A percentile compares a stretch with the other conserved stretches of the same genome.
Conservation (phyloP, 106 monocot genomes). For the Vanilla planifolia region DNA sequence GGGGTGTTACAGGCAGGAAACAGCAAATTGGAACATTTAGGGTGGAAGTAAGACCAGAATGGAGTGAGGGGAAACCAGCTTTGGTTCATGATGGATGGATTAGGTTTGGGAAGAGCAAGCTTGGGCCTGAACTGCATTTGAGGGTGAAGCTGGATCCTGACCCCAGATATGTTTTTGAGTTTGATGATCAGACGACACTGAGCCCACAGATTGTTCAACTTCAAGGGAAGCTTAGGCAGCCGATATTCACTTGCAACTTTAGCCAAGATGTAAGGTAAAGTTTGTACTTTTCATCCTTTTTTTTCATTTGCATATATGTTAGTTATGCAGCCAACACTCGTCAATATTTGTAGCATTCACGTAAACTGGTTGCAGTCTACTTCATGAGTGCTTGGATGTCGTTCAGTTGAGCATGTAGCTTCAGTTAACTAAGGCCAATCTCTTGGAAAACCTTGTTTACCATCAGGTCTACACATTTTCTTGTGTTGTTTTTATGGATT, state of each 20-base stretch:
- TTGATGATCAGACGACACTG: slow-evolving; percentile 53
- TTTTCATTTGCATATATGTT: neutral
- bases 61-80: slow-evolving; percentile 42
- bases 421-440: too few species aligned
- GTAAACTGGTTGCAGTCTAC: too few species aligned
- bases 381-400: too few species aligned
- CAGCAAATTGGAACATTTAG: slow-evolving; percentile 54
- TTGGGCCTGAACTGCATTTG: slow-evolving; percentile 53
- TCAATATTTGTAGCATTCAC: too few species aligned
- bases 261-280: slow-evolving; percentile 53
- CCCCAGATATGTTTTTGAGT: slow-evolving; percentile 81
- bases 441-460: too few species aligned
- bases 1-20: slow-evolving; percentile 37
- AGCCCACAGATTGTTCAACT: slow-evolving; percentile 83
- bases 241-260: slow-evolving; percentile 88
- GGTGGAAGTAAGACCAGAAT: slow-evolving; percentile 50
- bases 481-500: too few species aligned
- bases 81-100: slow-evolving; percentile 88
- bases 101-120: slow-evolving; percentile 38
- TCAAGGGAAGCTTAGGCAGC: slow-evolving; percentile 55
- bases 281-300: neutral
- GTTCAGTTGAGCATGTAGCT: too few species aligned
- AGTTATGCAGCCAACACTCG: too few species aligned
- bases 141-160: slow-evolving; percentile 79
- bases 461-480: too few species aligned